These are phyloP conservation scores for Myriosclerotinia scirpicola DNA, from an alignment of 2,329 filamentous ascomycete species.

Conservation along the genomic window DNA sequence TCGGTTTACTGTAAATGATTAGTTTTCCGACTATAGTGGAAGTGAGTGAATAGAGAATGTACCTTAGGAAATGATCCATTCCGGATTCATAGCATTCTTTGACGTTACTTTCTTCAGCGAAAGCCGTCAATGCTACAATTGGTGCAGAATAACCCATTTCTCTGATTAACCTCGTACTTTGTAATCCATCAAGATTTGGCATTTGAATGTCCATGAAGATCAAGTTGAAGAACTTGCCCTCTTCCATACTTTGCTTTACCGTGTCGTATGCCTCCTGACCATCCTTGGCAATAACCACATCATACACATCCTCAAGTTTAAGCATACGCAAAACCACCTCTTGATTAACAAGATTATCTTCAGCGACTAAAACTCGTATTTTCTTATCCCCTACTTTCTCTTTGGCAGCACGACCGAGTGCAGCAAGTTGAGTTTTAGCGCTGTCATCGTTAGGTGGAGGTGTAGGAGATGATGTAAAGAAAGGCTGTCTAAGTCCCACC, in stretches of 20 bases:
- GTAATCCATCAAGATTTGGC: constrained; percentile 87
- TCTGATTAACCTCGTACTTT: constrained; percentile 81
- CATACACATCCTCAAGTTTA: constrained; percentile 77
- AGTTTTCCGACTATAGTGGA: constrained; percentile 10
- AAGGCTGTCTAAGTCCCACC: constrained; percentile 79
- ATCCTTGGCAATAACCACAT: constrained; percentile 84
- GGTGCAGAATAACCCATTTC: constrained; percentile 83
- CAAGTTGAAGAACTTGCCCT: constrained; percentile 71
- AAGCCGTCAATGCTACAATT: constrained; percentile 88
- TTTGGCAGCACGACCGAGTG: constrained; percentile 65
- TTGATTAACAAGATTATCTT: constrained; percentile 68
- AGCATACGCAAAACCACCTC: constrained; percentile 63
- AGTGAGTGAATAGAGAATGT: background rate
- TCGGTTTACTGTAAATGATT: constrained; percentile 55
- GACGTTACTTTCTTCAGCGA: constrained; percentile 85
- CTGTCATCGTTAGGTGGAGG: constrained; percentile 24
- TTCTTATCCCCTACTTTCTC: constrained; percentile 58
- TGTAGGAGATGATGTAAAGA: constrained; percentile 53
- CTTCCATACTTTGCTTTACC: constrained; percentile 79
- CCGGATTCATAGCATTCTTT: constrained; percentile 84
- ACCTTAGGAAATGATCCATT: constrained; percentile 81
- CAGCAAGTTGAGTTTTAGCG: constrained; percentile 60
- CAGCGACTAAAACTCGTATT: constrained; percentile 81
- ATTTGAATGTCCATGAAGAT: constrained; percentile 97
- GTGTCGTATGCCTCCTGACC: constrained; percentile 85